A percentile compares a stretch with the other conserved stretches of the same genome.
These are phyloP conservation scores for Trichoderma asperellum DNA, from an alignment of 2,329 filamentous ascomycete genomes.

Conservation along the genomic window DNA sequence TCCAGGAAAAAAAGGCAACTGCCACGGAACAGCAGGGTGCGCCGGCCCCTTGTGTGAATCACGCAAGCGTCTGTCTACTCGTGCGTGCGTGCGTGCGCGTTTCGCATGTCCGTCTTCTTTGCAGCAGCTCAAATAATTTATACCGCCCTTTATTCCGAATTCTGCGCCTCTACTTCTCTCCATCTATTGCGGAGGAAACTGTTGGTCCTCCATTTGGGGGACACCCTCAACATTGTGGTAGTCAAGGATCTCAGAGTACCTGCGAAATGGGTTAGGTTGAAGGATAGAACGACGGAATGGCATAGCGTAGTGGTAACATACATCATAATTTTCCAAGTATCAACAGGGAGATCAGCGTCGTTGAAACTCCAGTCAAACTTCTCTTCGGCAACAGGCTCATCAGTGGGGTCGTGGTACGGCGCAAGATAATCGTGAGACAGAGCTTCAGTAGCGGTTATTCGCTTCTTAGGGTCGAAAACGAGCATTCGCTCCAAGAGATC, in stretches of 20 bases:
- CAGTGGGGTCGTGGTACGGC: conserved; percentile 95
- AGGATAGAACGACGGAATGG: not conserved
- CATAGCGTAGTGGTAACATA: conserved; percentile 50
- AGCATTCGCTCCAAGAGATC: conserved; percentile 96
- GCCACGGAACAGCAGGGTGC: conserved; percentile 16
- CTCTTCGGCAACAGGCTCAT: conserved; percentile 93
- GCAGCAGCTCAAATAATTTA: conserved; percentile 23
- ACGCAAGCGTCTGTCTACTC: conserved; percentile 9
- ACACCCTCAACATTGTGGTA: conserved; percentile 87
- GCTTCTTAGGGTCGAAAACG: conserved; percentile 96
- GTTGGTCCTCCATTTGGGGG: conserved; percentile 47
- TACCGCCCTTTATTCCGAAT: conserved; percentile 16
- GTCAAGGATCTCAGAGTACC: conserved; percentile 98
- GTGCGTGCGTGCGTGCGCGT: conserved; percentile 13
- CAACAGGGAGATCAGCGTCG: conserved; percentile 93
- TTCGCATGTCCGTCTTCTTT: conserved; percentile 17
- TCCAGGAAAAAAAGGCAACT: conserved; percentile 15
- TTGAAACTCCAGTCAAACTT: conserved; percentile 99
- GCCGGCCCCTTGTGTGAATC: conserved; percentile 1
- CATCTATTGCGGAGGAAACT: conserved; percentile 45
- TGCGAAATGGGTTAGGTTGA: conserved; percentile 43
- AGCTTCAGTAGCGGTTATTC: conserved; percentile 83
- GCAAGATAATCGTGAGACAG: conserved; percentile 91
- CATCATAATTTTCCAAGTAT: conserved; percentile 99
- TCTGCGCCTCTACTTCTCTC: not conserved